Evolutionary conservation across 2,329 filamentous ascomycete genomes (phyloP).

Genomic region (Penicillium italicum): DNA sequence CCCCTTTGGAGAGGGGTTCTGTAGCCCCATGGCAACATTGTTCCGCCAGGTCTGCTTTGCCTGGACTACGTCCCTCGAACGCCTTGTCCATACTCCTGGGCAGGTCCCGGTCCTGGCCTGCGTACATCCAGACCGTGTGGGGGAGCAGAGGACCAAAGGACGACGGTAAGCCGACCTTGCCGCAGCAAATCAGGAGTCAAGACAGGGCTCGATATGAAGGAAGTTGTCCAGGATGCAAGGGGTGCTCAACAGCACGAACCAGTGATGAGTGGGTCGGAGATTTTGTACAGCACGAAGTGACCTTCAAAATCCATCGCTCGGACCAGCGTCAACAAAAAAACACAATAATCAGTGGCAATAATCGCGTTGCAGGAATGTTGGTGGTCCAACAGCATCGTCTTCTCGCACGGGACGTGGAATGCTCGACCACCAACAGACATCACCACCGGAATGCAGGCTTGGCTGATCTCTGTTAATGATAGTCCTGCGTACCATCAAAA

Average conservation of each 20-base stretch:
- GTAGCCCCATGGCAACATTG: constrained; percentile 35
- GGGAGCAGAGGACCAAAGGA: constrained; percentile 30
- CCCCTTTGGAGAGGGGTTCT: constrained; percentile 29
- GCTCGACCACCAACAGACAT: constrained; percentile 27
- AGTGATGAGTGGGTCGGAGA: constrained; percentile 37
- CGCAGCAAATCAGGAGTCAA: constrained; percentile 39
- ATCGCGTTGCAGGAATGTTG: constrained; percentile 33
- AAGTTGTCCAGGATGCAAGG: constrained; percentile 35
- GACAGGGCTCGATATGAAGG: constrained; percentile 34
- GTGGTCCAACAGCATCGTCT: constrained; percentile 22
- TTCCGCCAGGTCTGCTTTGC: constrained; percentile 35
- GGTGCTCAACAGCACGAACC: constrained; percentile 34
- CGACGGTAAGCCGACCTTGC: constrained; percentile 31
- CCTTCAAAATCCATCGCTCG: constrained; percentile 15
- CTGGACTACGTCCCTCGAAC: constrained; percentile 35
- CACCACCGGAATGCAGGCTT: constrained; percentile 33
- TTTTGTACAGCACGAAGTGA: constrained; percentile 30
- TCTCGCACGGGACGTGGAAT: constrained; percentile 30
- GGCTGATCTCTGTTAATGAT: constrained; percentile 11
- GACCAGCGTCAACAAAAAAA: constrained; percentile 25
- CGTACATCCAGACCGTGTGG: constrained; percentile 32
- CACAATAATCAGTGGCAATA: constrained; percentile 30
- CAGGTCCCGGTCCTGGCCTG: constrained; percentile 28
- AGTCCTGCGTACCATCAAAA: constrained; percentile 14
- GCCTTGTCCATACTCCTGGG: constrained; percentile 34